A percentile compares a stretch with the other conserved stretches of the same genome.
Evolutionary conservation across 2,329 filamentous ascomycete genomes (phyloP).

Genomic region (Paraphaeosphaeria sporulosa): DNA sequence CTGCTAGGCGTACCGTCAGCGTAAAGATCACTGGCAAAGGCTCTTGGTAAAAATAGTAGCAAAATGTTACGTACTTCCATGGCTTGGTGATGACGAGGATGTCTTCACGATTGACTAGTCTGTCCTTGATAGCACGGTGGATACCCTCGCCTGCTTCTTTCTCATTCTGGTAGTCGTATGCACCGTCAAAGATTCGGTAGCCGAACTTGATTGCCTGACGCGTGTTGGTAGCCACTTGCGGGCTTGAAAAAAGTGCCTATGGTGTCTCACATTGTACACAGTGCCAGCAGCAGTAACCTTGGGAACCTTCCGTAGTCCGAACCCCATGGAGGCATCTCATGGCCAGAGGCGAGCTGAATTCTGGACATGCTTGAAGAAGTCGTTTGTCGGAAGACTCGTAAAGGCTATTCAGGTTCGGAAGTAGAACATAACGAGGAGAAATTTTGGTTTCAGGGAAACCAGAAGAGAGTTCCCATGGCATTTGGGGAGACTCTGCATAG

Average conservation of each 20-base stretch:
- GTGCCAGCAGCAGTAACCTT: constrained; percentile 75
- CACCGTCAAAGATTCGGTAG: constrained; percentile 40
- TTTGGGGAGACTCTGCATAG: constrained; percentile 9
- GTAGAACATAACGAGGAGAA: not conserved
- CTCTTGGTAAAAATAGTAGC: not conserved
- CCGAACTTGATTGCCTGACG: constrained; percentile 32
- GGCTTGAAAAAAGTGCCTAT: not conserved
- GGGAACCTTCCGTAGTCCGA: constrained; percentile 85
- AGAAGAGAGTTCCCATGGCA: not conserved
- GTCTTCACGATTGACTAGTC: constrained; percentile 63
- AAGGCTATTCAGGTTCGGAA: not conserved
- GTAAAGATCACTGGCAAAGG: not conserved
- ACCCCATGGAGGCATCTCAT: constrained; percentile 78
- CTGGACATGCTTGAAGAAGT: constrained; percentile 37
- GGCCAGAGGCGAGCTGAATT: constrained; percentile 70
- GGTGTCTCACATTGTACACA: constrained; percentile 67
- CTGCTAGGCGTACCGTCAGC: not conserved
- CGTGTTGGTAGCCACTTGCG: no score
- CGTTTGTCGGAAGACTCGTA: not conserved
- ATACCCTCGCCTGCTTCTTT: constrained; percentile 30
- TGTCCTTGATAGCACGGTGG: constrained; percentile 26
- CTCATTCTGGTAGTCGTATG: constrained; percentile 36
- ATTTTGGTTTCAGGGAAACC: not conserved
- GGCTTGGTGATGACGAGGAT: constrained; percentile 92
- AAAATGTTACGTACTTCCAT: constrained; percentile 69